These are phyloP conservation scores for Selaginella moellendorffii DNA, from an alignment of 75 land plant genomes.

Conservation along the genomic window DNA sequence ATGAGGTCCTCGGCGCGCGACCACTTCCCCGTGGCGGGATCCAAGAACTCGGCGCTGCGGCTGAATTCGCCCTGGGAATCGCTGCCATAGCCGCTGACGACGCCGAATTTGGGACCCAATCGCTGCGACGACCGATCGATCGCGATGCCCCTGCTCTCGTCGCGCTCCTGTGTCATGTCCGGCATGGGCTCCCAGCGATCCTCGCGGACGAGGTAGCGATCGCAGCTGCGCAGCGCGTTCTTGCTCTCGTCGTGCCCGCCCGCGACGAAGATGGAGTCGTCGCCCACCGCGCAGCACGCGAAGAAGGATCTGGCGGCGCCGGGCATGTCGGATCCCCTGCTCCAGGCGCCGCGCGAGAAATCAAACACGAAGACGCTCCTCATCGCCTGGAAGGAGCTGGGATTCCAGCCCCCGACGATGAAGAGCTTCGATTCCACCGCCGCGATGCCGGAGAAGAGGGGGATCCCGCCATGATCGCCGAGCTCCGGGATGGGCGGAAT, in stretches of 20 bases:
- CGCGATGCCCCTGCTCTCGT: slow-evolving; percentile 44
- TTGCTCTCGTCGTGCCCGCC: slow-evolving; percentile 68
- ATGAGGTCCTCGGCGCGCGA: slow-evolving; percentile 20
- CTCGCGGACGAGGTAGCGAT: slow-evolving; percentile 30
- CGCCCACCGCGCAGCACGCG: neutral
- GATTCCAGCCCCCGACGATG: neutral
- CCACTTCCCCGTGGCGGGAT: slow-evolving; percentile 26
- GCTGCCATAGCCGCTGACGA: slow-evolving; percentile 52
- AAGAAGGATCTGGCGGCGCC: neutral
- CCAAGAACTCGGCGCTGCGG: slow-evolving; percentile 29
- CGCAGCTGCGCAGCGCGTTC: slow-evolving; percentile 46
- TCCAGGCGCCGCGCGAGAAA: neutral
- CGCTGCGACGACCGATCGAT: slow-evolving; percentile 17
- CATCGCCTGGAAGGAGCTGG: neutral
- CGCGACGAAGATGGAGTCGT: slow-evolving; percentile 28
- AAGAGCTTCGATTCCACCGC: neutral
- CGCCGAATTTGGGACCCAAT: slow-evolving; percentile 39
- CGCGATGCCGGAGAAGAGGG: neutral
- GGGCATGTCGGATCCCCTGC: neutral
- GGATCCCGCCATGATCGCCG: neutral
- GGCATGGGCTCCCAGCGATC: slow-evolving; percentile 37
- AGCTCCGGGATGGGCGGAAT: neutral
- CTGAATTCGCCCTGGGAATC: slow-evolving; percentile 48
- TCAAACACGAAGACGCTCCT: neutral
- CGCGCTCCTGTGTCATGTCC: slow-evolving; percentile 43